Base-by-base conservation (phyloP, 73 alveolate species). In the Halteria grandinella region DNA sequence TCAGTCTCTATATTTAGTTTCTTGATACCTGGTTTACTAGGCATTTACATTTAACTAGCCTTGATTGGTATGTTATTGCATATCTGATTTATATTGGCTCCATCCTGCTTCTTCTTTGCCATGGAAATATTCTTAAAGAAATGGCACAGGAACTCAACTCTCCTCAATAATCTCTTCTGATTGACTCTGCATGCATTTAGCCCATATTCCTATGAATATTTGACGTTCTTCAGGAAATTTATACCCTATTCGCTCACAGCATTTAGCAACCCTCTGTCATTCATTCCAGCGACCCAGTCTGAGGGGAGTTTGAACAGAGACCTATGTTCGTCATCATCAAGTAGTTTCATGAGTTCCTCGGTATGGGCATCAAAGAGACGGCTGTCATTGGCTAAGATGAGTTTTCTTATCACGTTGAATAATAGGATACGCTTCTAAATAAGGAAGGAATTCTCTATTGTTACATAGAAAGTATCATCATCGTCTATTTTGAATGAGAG, bases 371-470 rank as follows among this genome's bases (percentile, higher is more conserved):
- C 94, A 78, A 92, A 92, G 54, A 92, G 48, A 49, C 88, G 78
- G 43, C 74, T 60, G 70, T 89, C 88, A 34, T 83, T 83, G 14
- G 91, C 53, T 20, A 96, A 64, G 33, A 95, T 63, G 40, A 86
- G 78, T 71, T 94, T 94, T 69, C 99, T 89, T 15, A 96, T 86
- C 24, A 89, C 73, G 45, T 96, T 93, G 45, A 96, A 87, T 79
- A 89, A 54, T 45, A 93, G 86, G 20, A 94, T 74, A 64, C 88
- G 54, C 52, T 83, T 79, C 43, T 89, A 59, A 39, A 95, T 87
- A 40, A 50, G 50, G 33, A 79, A 63, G 43, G 96, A 94, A 32
- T 79, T 89, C 53, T 85, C 97, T 34, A 59, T 51, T 10, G 94
- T 27, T 32, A 95, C 83, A 33, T 77, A 71, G 79, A 90, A 95